Evolutionary conservation across 257 asterid species (phyloP).

Genomic region (Plantago ovata): DNA sequence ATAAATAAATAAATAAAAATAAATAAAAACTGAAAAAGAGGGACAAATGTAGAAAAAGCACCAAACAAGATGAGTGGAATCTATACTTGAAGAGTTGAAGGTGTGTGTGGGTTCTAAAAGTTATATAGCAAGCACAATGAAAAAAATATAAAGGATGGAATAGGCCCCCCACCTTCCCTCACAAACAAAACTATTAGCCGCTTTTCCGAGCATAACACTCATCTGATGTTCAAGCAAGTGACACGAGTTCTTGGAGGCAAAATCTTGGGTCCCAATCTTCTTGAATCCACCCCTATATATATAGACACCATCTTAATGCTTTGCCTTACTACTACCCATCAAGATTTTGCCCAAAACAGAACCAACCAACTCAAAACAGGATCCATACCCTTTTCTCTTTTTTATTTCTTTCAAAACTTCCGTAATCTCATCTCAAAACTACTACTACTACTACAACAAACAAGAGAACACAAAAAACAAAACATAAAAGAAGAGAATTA

Average conservation of each 20-base stretch:
- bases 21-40: not conserved
- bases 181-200: constrained; percentile 5
- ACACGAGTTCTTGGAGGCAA: constrained; percentile 37
- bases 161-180: constrained; percentile 1
- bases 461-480: not conserved
- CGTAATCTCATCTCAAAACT: constrained; percentile 9
- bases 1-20: not conserved
- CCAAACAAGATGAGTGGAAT: not conserved
- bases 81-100: not conserved
- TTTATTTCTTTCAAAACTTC: constrained; percentile 7
- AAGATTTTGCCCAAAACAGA: constrained; percentile 34
- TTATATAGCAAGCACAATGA: not conserved
- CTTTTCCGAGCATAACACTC: constrained; percentile 14
- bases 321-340: constrained; percentile 40
- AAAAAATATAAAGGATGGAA: constrained; percentile 4
- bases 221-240: constrained; percentile 10
- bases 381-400: constrained; percentile 17
- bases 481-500: not conserved
- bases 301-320: constrained; percentile 30
- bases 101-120: no score
- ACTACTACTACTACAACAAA: constrained; percentile 8
- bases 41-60: constrained; percentile 8
- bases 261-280: constrained; percentile 24
- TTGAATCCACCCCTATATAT: constrained; percentile 35
- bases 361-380: constrained; percentile 25